These are phyloP conservation scores for Xylaria sp. DNA, from an alignment of 2,329 filamentous ascomycete genomes.

Conservation along the genomic window DNA sequence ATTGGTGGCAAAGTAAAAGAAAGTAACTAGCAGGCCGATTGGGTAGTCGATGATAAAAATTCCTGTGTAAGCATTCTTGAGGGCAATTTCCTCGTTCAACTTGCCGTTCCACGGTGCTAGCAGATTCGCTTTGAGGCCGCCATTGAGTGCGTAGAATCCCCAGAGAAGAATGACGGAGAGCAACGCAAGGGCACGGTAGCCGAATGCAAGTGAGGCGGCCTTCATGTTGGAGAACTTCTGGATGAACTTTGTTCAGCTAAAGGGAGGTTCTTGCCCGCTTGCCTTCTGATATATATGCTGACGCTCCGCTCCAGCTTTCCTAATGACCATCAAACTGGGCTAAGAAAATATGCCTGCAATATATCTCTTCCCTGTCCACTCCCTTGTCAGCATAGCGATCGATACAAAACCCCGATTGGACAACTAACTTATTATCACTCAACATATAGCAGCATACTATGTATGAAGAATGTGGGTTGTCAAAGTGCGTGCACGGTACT, in stretches of 20 bases:
- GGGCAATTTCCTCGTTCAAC: constrained; percentile 35
- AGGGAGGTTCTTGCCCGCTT: constrained; percentile 1
- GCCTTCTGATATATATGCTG: constrained; percentile 21
- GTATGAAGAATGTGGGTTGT: constrained; percentile 18
- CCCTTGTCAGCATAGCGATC: constrained; percentile 20
- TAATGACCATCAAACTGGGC: neutral
- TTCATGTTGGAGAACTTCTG: constrained; percentile 28
- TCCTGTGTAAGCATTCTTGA: constrained; percentile 44
- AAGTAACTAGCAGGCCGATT: constrained; percentile 40
- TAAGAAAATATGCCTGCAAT: constrained; percentile 29
- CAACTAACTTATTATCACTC: constrained; percentile 13
- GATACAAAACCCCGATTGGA: constrained; percentile 21
- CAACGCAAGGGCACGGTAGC: constrained; percentile 33
- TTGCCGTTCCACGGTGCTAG: constrained; percentile 38
- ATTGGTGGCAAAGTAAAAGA: constrained; percentile 45
- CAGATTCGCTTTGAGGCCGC: constrained; percentile 39
- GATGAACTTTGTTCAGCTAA: constrained; percentile 12
- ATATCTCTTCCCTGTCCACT: constrained; percentile 17
- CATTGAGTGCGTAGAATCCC: constrained; percentile 42
- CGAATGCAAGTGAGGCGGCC: constrained; percentile 21
- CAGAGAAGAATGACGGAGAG: constrained; percentile 39
- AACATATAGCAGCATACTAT: constrained; percentile 13
- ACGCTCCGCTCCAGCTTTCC: constrained; percentile 4
- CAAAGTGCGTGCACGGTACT: constrained; percentile 32
- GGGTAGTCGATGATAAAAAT: constrained; percentile 42